A percentile compares a stretch with the other conserved stretches of the same genome.
These are phyloP conservation scores for Podospora anserina DNA, from an alignment of 495 filamentous ascomycete species.

Conservation along the genomic window DNA sequence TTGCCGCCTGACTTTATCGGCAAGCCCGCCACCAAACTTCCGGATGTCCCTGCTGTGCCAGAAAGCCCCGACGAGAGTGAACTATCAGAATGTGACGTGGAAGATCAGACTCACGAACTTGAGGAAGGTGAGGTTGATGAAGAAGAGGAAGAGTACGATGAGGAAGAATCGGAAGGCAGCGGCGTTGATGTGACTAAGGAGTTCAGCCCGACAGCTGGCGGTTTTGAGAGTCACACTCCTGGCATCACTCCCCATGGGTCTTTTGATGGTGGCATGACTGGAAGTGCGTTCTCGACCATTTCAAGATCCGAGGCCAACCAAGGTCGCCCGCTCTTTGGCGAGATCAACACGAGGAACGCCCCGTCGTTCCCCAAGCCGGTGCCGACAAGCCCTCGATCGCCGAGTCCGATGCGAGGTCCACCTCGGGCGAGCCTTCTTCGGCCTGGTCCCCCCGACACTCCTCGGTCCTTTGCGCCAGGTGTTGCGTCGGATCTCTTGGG, in stretches of 20 bases:
- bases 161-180: slow-evolving; percentile 53
- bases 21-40: slow-evolving; percentile 27
- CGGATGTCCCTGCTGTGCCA: slow-evolving; percentile 26
- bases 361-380: slow-evolving; percentile 58
- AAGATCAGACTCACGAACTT: slow-evolving; percentile 37
- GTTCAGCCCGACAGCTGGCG: slow-evolving; percentile 51
- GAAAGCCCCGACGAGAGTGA: slow-evolving; percentile 24
- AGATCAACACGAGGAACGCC: slow-evolving; percentile 50
- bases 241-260: slow-evolving; percentile 64
- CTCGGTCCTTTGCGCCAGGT: slow-evolving; percentile 56
- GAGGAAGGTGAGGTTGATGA: slow-evolving; percentile 36
- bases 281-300: slow-evolving; percentile 43
- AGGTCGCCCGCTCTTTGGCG: slow-evolving; percentile 59
- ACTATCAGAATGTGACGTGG: slow-evolving; percentile 30
- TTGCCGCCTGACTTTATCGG: slow-evolving; percentile 28
- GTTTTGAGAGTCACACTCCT: slow-evolving; percentile 47
- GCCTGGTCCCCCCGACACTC: slow-evolving; percentile 39
- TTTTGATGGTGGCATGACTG: slow-evolving; percentile 51
- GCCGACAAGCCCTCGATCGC: slow-evolving; percentile 66
- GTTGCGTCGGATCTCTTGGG: slow-evolving; percentile 47
- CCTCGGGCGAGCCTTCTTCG: slow-evolving; percentile 46
- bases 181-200: slow-evolving; percentile 66
- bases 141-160: slow-evolving; percentile 34
- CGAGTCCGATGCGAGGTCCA: slow-evolving; percentile 66
- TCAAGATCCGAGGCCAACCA: slow-evolving; percentile 47